Percentiles rank a stretch among this genome's conserved stretches.
These are phyloP conservation scores for Neonectria coccinea DNA, from an alignment of 2,329 filamentous ascomycete genomes.

Conservation along the genomic window DNA sequence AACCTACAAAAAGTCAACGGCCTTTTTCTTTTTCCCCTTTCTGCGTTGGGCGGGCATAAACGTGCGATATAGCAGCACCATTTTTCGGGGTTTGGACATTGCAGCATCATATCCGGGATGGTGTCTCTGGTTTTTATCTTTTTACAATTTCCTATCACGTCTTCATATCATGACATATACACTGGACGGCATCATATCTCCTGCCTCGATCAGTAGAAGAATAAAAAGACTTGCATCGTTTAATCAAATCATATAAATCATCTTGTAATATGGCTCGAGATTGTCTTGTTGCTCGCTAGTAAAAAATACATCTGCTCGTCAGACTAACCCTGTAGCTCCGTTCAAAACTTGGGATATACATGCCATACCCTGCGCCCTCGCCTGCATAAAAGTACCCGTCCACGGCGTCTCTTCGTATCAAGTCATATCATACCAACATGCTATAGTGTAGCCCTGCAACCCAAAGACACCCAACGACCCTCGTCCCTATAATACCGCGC, in stretches of 20 bases:
- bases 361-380: conserved; percentile 14
- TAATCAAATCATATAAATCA: conserved; percentile 4
- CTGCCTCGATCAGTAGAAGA: conserved; percentile 6
- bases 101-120: conserved; percentile 35
- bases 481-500: conserved; percentile 7
- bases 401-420: background rate
- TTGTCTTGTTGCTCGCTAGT: background rate
- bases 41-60: conserved; percentile 13
- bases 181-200: background rate
- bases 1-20: conserved; percentile 28
- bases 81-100: conserved; percentile 33
- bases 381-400: background rate
- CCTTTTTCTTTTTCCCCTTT: conserved; percentile 12
- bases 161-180: conserved; percentile 18
- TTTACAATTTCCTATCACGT: conserved; percentile 17
- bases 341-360: background rate
- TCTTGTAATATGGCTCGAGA: background rate
- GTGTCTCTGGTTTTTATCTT: conserved; percentile 22
- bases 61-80: conserved; percentile 19
- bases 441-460: background rate
- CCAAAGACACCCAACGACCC: background rate
- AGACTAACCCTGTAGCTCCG: background rate
- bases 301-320: background rate
- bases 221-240: conserved; percentile 20
- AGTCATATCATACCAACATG: conserved; percentile 9